These are phyloP conservation scores for Aegilops bicornis DNA, from an alignment of 176 grass and related monocot species.

Conservation along the genomic window DNA sequence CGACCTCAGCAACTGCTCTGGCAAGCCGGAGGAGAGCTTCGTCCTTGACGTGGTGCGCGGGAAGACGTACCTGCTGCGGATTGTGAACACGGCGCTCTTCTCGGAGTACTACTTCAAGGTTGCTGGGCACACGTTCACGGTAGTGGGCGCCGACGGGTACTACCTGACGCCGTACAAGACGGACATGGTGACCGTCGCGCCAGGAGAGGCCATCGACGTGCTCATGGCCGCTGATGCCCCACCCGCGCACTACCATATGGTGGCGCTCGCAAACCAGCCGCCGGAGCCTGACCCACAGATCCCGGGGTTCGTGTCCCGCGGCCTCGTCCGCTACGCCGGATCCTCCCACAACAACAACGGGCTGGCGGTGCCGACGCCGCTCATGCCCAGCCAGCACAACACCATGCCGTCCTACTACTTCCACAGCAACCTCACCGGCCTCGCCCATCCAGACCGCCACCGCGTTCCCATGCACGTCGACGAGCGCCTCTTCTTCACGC, in stretches of 20 bases:
- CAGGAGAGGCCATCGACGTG: constrained; percentile 47
- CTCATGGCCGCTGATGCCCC: constrained; percentile 41
- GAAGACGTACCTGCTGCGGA: constrained; percentile 45
- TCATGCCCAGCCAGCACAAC: constrained; percentile 40
- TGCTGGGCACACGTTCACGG: constrained; percentile 39
- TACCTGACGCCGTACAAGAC: constrained; percentile 57
- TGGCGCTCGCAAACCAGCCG: constrained; percentile 26
- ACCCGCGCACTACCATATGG: constrained; percentile 28
- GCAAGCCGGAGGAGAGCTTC: constrained; percentile 33
- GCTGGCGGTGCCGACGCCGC: constrained; percentile 14
- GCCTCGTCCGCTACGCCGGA: constrained; percentile 33
- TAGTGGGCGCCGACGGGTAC: constrained; percentile 44
- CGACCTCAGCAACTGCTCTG: constrained; percentile 41
- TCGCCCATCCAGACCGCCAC: background rate
- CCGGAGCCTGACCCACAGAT: constrained; percentile 28
- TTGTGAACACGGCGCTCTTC: constrained; percentile 45
- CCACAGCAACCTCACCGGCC: constrained; percentile 20
- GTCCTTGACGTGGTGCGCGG: constrained; percentile 37
- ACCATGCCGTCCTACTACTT: constrained; percentile 39
- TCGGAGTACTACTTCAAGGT: constrained; percentile 15
- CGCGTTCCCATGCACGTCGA: constrained; percentile 29
- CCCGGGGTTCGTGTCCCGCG: constrained; percentile 1
- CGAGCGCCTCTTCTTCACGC: constrained; percentile 29
- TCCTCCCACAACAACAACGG: constrained; percentile 4
- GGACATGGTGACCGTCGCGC: constrained; percentile 40